These are phyloP conservation scores for Schizophyllum amplum DNA, from an alignment of 1,284 basidiomycete species.

Conservation along the genomic window DNA sequence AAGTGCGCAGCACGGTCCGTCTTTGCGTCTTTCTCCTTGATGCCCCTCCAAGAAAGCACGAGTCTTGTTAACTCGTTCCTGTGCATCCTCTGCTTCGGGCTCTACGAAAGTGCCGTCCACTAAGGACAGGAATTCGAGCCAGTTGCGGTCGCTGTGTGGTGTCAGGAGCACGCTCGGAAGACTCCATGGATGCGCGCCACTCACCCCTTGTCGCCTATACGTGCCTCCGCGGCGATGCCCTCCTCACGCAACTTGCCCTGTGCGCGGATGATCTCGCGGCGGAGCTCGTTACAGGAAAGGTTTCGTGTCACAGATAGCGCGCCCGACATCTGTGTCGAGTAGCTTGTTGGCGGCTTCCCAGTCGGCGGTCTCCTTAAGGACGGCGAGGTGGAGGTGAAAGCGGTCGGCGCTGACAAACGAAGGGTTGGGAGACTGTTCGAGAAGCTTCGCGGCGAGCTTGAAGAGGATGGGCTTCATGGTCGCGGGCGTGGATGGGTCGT, in stretches of 20 bases:
- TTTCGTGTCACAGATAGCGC: constrained; percentile 60
- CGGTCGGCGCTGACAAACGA: constrained; percentile 64
- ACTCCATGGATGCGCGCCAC: not conserved
- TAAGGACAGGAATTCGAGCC: constrained; percentile 73
- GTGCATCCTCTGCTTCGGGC: constrained; percentile 20
- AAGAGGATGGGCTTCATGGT: constrained; percentile 59
- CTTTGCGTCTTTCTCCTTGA: constrained; percentile 54
- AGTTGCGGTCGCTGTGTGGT: constrained; percentile 64
- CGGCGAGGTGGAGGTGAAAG: constrained; percentile 63
- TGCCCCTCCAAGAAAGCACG: constrained; percentile 44
- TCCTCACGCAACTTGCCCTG: constrained; percentile 52
- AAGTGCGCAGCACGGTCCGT: constrained; percentile 68
- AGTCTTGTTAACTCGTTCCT: constrained; percentile 34
- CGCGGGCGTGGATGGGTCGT: constrained; percentile 49
- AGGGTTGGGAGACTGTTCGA: constrained; percentile 51
- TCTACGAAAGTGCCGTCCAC: constrained; percentile 57
- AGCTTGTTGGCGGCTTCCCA: constrained; percentile 64
- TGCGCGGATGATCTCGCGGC: constrained; percentile 58
- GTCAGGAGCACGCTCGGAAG: constrained; percentile 5
- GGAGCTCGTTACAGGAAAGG: constrained; percentile 65
- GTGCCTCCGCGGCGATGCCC: constrained; percentile 43
- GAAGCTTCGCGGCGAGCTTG: constrained; percentile 63
- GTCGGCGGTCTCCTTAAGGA: constrained; percentile 61
- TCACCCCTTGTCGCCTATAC: constrained; percentile 52
- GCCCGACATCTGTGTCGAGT: constrained; percentile 60